phyloP scores from a whole-genome alignment of 495 filamentous ascomycete species.

The Rostrohypoxylon terebratum region DNA sequence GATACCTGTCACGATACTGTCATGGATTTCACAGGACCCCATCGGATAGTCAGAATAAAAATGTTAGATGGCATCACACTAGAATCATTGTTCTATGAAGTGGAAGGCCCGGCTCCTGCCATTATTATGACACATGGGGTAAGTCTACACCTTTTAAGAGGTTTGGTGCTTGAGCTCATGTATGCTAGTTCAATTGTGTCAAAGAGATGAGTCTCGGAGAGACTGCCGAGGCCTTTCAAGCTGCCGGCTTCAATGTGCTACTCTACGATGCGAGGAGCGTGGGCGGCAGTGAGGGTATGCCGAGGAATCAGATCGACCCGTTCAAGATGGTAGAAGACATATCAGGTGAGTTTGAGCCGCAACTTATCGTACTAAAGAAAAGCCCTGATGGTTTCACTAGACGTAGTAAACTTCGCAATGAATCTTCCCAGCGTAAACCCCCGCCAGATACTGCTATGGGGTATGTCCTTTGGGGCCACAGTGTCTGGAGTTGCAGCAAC shows the following conservation, averaged over 20 bases:
- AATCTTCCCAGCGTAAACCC: constrained; percentile 53
- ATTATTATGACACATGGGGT: constrained; percentile 56
- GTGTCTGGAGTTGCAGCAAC: constrained; percentile 46
- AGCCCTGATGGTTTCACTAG: not conserved
- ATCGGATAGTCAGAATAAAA: constrained; percentile 53
- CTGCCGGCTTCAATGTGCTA: constrained; percentile 51
- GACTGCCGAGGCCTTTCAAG: constrained; percentile 55
- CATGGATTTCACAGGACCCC: not conserved
- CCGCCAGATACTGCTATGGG: constrained; percentile 55
- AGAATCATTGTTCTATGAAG: constrained; percentile 47
- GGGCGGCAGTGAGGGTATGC: constrained; percentile 56
- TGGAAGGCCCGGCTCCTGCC: constrained; percentile 42
- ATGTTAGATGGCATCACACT: constrained; percentile 51
- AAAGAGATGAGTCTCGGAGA: constrained; percentile 56
- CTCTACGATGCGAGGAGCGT: constrained; percentile 57
- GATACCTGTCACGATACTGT: not conserved
- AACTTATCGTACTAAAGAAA: too few species aligned
- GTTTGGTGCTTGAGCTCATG: not conserved
- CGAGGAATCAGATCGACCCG: constrained; percentile 58
- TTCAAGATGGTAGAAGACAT: constrained; percentile 51
- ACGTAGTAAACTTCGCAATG: constrained; percentile 42
- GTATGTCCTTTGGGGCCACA: constrained; percentile 57
- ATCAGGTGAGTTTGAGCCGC: constrained; percentile 34
- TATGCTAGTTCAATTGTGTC: constrained; percentile 57
- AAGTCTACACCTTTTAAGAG: constrained; percentile 15